These are phyloP conservation scores for Clavaria fumosa DNA, from an alignment of 768 basidiomycete species.

Conservation along the genomic window DNA sequence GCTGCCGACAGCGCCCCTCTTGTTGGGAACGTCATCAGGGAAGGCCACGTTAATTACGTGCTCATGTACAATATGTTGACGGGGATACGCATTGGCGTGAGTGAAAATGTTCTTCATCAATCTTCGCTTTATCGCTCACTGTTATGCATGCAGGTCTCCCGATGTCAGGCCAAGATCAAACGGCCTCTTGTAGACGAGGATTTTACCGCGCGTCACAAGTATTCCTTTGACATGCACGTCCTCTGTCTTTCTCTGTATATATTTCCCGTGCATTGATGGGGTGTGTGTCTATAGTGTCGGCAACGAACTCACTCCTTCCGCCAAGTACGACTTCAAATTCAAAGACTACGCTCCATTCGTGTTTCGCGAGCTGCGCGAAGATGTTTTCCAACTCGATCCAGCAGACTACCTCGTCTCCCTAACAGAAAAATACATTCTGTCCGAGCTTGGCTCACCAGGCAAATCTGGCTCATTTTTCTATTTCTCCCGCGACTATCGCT, in stretches of 20 bases:
- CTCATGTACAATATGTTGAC: constrained; percentile 99
- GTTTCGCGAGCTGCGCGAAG: constrained; percentile 89
- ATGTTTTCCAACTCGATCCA: constrained; percentile 88
- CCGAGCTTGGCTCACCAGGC: constrained; percentile 93
- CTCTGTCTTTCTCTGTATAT: neutral
- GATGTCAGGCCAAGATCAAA: constrained; percentile 92
- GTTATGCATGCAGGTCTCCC: constrained; percentile 51
- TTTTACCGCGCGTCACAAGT: constrained; percentile 82
- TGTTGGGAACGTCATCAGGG: constrained; percentile 94
- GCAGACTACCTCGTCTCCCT: constrained; percentile 95
- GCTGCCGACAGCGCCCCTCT: constrained; percentile 32
- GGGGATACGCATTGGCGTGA: constrained; percentile 86
- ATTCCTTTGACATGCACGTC: constrained; percentile 91
- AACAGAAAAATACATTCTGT: constrained; percentile 94
- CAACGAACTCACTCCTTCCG: constrained; percentile 95
- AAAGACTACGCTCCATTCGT: constrained; percentile 99
- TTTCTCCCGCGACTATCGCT: constrained; percentile 95
- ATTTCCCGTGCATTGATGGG: no score
- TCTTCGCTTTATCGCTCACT: constrained; percentile 8
- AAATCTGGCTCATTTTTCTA: constrained; percentile 99
- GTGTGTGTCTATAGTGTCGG: constrained; percentile 67
- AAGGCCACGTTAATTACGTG: constrained; percentile 96
- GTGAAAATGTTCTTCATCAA: constrained; percentile 17
- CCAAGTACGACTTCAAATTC: constrained; percentile 99
- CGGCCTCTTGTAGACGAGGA: constrained; percentile 75